A percentile compares a stretch with the other conserved stretches of the same genome.
Conservation (phyloP, 495 filamentous ascomycete species). For the Aspergillus heteromorphus region DNA sequence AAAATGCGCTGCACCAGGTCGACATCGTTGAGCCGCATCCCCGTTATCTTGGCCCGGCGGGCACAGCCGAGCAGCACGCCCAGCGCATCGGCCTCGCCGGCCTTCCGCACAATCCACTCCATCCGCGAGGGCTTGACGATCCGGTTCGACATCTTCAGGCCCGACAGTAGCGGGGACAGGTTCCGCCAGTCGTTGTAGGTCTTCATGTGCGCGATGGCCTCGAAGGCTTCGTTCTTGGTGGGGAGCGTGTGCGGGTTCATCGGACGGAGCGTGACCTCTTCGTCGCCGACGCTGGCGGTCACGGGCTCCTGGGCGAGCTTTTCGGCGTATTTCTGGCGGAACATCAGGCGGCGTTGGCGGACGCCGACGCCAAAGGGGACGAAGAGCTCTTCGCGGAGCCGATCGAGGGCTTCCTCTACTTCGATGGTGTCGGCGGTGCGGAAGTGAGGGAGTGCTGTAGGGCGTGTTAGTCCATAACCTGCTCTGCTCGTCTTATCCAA, state of each 20-base stretch:
- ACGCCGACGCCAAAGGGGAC: conserved; percentile 55
- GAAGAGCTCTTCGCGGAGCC: conserved; percentile 59
- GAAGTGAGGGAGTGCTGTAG: conserved; percentile 44
- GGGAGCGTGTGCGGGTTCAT: conserved; percentile 37
- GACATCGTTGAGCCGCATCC: conserved; percentile 40
- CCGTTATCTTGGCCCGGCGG: conserved; percentile 41
- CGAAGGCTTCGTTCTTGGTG: conserved; percentile 24
- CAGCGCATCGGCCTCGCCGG: conserved; percentile 33
- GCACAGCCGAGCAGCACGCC: conserved; percentile 50
- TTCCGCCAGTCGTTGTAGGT: conserved; percentile 55
- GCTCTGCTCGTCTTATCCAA: background rate
- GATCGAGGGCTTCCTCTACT: conserved; percentile 46
- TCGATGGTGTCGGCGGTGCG: conserved; percentile 43
- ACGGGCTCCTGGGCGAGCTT: conserved; percentile 54
- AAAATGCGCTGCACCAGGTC: conserved; percentile 44
- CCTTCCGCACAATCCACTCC: conserved; percentile 37
- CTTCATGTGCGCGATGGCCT: conserved; percentile 44
- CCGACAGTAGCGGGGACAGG: conserved; percentile 53
- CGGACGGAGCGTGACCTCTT: conserved; percentile 50
- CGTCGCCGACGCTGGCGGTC: conserved; percentile 51
- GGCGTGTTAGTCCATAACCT: background rate
- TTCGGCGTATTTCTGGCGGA: conserved; percentile 43
- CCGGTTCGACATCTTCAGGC: conserved; percentile 42
- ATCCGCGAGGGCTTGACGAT: conserved; percentile 22
- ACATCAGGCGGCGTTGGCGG: conserved; percentile 52